Evolutionary conservation across 2,329 filamentous ascomycete species (phyloP), one percentile per base, ranked within the genome.

Genomic region (Thelonectria rubi): DNA sequence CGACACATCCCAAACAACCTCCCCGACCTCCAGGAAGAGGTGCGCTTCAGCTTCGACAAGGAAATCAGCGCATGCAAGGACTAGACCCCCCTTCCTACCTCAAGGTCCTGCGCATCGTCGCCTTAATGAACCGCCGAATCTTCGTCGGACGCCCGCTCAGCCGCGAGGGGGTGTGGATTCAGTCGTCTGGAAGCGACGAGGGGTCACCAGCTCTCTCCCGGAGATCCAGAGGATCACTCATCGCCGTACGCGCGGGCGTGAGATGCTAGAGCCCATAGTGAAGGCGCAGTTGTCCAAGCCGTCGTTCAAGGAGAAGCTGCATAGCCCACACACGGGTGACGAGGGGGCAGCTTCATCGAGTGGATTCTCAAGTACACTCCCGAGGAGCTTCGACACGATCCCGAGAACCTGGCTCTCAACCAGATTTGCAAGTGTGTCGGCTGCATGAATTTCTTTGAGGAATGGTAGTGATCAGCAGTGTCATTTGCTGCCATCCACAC

Each of bases 401-500:
- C 57, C 18, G 51, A 50, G 32, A 60, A 60, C 24, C 51, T 60
- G 51, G 57, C 57, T 50, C 43, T 60, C 9, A 60, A 60, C 57
- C 51, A 60, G 45, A 55, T 60, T 49, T 55, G 51, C 55, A 26
- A 60, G 57, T 55, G 18, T 15, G 42, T 32, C 9, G 32, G 9
- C 9, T 5, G 17, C 37, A 15, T 40, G 7, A 9, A 26, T n/a
- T 17, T 11, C 21, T 7, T 5, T 8, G 20, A 30, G 14, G 34
- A 48, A 9, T 24, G 26, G 49, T 58, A 37, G 53, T 42, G 5
- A 20, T 42, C 15, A 14, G 18, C 15, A 58, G 53, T 58, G 43
- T 53, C 54, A 2, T 49, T 62, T 50, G 54, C 59, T 39, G 67
- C 64, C 4, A 69, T 65, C 3, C 64, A 67, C 1, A 69, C 66